These are phyloP conservation scores for Podochytrium sp. DNA, from an alignment of 192 early-diverging fungal genomes.

Conservation along the genomic window DNA sequence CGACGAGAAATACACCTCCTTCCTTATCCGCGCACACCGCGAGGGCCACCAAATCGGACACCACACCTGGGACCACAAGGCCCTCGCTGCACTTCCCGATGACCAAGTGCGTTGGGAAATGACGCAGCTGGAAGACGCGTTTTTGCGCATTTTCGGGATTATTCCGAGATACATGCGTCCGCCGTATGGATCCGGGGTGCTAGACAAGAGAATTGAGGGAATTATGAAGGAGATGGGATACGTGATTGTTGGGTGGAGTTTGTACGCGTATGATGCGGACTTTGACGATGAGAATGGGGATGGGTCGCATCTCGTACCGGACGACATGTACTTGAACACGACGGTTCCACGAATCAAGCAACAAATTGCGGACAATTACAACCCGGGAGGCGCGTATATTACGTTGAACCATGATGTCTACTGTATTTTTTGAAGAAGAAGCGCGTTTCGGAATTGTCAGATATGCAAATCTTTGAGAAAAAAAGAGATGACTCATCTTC, in stretches of 20 bases:
- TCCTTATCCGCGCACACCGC: constrained; percentile 47
- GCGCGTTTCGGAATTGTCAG: too few relatives aligned
- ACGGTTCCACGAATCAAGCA: background rate
- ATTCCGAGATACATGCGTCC: constrained; percentile 34
- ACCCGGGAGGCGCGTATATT: background rate
- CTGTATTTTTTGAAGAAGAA: too few relatives aligned
- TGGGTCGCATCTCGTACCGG: background rate
- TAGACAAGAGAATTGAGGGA: background rate
- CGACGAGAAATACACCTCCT: constrained; percentile 41
- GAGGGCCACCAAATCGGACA: constrained; percentile 65
- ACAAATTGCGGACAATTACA: background rate
- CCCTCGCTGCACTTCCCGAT: constrained; percentile 12
- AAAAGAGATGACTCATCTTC: too few relatives aligned
- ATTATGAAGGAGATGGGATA: background rate
- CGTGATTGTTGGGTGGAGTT: background rate
- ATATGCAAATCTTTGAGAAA: too few relatives aligned
- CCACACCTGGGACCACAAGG: constrained; percentile 56
- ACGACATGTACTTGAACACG: background rate
- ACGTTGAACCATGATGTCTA: too few relatives aligned
- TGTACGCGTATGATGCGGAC: background rate
- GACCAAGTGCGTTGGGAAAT: constrained; percentile 29
- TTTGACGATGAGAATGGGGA: background rate
- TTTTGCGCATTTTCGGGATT: constrained; percentile 25
- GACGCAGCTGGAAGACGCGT: constrained; percentile 27
- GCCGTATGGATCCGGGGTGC: too few relatives aligned